phyloP scores from a whole-genome alignment of 805 yeast species.

The Yamadazyma laniorum region DNA sequence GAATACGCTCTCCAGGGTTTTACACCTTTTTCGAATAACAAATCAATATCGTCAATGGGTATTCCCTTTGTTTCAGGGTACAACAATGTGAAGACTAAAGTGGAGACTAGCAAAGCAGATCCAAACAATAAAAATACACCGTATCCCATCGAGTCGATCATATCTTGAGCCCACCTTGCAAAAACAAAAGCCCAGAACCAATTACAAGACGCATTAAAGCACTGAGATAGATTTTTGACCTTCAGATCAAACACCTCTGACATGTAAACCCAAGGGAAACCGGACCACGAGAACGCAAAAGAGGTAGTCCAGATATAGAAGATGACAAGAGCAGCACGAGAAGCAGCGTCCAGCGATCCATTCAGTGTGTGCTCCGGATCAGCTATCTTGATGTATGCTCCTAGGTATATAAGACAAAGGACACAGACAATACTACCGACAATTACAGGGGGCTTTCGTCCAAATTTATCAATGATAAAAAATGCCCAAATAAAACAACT shows the following conservation, averaged over 20 bases:
- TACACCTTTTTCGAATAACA: conserved; percentile 25
- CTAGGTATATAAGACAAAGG: conserved; percentile 47
- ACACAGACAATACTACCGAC: conserved; percentile 39
- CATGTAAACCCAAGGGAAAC: conserved; percentile 47
- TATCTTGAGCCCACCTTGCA: conserved; percentile 45
- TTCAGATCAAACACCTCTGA: conserved; percentile 46
- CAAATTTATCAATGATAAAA: conserved; percentile 44
- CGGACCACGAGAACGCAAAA: conserved; percentile 45
- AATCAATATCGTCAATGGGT: conserved; percentile 33
- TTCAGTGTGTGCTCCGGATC: conserved; percentile 21
- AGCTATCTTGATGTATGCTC: conserved; percentile 43
- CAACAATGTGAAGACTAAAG: conserved; percentile 28
- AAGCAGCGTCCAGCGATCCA: conserved; percentile 26
- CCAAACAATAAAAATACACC: conserved; percentile 46
- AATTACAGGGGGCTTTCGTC: conserved; percentile 44
- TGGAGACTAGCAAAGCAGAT: conserved; percentile 23
- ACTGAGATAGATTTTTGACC: conserved; percentile 40
- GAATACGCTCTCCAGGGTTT: conserved; percentile 31
- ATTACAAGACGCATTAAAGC: conserved; percentile 43
- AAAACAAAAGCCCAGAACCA: conserved; percentile 53
- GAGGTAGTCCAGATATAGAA: conserved; percentile 46
- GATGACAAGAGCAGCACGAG: conserved; percentile 43
- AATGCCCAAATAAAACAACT: conserved; percentile 45
- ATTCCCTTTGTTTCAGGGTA: conserved; percentile 40
- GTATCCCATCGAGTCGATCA: conserved; percentile 41